phyloP scores from a whole-genome alignment of 768 basidiomycete species.

The Boletus insuetus region DNA sequence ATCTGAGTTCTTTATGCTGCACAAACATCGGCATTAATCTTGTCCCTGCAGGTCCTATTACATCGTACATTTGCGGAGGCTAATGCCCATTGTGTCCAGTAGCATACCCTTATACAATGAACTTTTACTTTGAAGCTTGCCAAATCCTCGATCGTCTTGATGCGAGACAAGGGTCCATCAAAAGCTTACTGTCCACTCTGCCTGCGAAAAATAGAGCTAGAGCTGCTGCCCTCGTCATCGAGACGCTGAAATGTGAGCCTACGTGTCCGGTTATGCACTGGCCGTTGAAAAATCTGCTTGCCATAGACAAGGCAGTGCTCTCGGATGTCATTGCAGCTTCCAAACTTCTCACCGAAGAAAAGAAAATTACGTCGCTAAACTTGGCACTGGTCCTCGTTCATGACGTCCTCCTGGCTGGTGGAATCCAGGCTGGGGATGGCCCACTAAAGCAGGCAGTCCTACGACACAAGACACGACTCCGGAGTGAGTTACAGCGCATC shows the following conservation, averaged over 20 bases:
- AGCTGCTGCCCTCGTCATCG: constrained; percentile 84
- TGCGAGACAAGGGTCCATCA: constrained; percentile 88
- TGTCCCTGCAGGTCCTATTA: constrained; percentile 14
- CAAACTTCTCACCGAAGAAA: constrained; percentile 71
- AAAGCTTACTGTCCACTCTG: constrained; percentile 72
- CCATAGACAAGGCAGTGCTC: constrained; percentile 74
- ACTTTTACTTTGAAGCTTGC: constrained; percentile 93
- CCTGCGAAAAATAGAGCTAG: constrained; percentile 75
- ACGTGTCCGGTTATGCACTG: not conserved
- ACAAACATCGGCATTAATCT: constrained; percentile 28
- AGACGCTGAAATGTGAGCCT: constrained; percentile 88
- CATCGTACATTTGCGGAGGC: constrained; percentile 19
- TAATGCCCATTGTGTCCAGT: constrained; percentile 27
- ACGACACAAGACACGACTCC: constrained; percentile 85
- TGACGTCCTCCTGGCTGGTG: constrained; percentile 78
- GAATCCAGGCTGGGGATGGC: constrained; percentile 90
- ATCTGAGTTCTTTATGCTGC: constrained; percentile 23
- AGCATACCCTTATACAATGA: constrained; percentile 55
- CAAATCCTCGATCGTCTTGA: constrained; percentile 82
- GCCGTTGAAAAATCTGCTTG: constrained; percentile 5
- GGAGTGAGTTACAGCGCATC: constrained; percentile 80
- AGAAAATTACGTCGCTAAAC: constrained; percentile 68
- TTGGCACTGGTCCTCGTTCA: constrained; percentile 87
- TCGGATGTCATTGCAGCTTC: constrained; percentile 64
- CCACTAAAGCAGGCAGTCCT: constrained; percentile 85